Evolutionary conservation across 208 protist species (phyloP).

Genomic region (Leishmania tropica): DNA sequence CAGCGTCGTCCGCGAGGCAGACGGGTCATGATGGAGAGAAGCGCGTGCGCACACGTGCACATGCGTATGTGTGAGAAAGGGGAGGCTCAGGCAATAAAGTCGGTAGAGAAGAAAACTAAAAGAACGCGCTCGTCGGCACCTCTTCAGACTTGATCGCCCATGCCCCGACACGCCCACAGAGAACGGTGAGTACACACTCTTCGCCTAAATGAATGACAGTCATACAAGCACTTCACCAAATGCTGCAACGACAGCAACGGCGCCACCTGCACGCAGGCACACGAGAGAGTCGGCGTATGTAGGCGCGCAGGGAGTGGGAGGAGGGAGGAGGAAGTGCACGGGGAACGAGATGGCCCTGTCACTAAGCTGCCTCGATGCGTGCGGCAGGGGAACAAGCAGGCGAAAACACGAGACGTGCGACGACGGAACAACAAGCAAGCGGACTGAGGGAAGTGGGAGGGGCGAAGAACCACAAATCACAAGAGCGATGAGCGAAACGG

Average conservation of each 20-base stretch:
- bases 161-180: not conserved
- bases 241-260: not conserved
- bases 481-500: not conserved
- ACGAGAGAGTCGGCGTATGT: not conserved
- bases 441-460: not conserved
- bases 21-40: constrained; percentile 1
- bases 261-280: not conserved
- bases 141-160: not conserved
- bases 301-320: not conserved
- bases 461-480: not conserved
- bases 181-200: not conserved
- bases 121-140: not conserved
- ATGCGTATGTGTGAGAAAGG: not conserved
- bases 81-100: not conserved
- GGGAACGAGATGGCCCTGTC: not conserved
- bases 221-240: not conserved
- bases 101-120: not conserved
- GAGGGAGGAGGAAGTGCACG: not conserved
- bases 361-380: not conserved
- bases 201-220: not conserved
- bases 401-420: not conserved
- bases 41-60: not conserved
- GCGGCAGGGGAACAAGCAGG: not conserved
- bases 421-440: not conserved
- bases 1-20: not conserved